phyloP scores from a whole-genome alignment of 768 basidiomycete species.

The Boletus fagicola region DNA sequence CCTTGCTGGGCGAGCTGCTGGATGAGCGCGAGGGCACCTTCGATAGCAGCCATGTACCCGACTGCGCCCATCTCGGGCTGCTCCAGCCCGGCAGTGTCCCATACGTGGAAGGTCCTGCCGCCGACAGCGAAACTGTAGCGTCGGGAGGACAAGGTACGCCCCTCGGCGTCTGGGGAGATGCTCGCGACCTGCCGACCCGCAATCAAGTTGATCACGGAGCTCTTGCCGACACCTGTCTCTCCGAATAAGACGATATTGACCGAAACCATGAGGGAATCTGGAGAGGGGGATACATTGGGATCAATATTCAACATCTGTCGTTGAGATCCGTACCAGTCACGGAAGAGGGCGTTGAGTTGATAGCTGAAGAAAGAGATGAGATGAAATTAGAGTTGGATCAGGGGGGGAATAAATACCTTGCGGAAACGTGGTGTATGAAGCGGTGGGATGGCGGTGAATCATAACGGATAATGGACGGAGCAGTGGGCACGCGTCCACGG shows the following conservation, averaged over 20 bases:
- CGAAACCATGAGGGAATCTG: slow-evolving; percentile 15
- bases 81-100: slow-evolving; percentile 35
- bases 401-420: slow-evolving; percentile 2
- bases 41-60: slow-evolving; percentile 29
- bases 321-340: slow-evolving; percentile 9
- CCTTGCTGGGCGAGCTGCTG: slow-evolving; percentile 27
- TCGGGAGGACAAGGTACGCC: slow-evolving; percentile 35
- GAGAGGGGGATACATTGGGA: background rate
- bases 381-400: background rate
- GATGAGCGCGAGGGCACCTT: slow-evolving; percentile 32
- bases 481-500: background rate
- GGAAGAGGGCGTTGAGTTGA: background rate
- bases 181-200: slow-evolving; percentile 22
- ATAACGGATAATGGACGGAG: background rate
- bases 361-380: background rate
- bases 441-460: background rate
- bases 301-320: slow-evolving; percentile 1
- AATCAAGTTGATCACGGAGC: slow-evolving; percentile 32
- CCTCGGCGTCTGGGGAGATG: slow-evolving; percentile 25
- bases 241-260: slow-evolving; percentile 44
- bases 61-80: slow-evolving; percentile 22
- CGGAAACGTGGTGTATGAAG: background rate
- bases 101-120: slow-evolving; percentile 18
- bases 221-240: slow-evolving; percentile 37
- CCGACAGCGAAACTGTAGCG: slow-evolving; percentile 26